Conservation (phyloP, 768 basidiomycete genomes). For the Boletus rufocinnamomeus region DNA sequence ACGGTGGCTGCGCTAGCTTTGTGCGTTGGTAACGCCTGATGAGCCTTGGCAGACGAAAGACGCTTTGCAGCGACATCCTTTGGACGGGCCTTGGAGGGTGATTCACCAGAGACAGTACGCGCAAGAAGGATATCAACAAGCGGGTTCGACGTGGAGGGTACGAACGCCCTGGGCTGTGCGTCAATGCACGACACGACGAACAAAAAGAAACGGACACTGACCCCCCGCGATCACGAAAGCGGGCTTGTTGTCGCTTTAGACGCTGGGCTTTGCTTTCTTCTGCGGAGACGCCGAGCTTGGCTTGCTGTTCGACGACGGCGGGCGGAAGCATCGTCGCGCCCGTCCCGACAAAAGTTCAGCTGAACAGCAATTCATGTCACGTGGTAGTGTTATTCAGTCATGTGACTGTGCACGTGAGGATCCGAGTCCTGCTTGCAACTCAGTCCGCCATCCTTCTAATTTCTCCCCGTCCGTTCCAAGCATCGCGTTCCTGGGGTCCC, state of each 20-base stretch:
- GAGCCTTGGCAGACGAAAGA: neutral
- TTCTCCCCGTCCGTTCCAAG: too few relatives aligned
- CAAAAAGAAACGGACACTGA: conserved; percentile 31
- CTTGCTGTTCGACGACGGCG: conserved; percentile 20
- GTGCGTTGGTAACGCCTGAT: conserved; percentile 1
- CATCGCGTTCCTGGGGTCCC: too few relatives aligned
- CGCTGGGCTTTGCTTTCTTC: conserved; percentile 65
- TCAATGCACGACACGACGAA: neutral
- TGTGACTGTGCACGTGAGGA: neutral
- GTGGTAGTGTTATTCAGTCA: neutral
- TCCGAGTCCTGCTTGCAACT: too few relatives aligned
- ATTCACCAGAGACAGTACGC: conserved; percentile 48
- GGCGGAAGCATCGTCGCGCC: conserved; percentile 15
- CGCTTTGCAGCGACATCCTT: conserved; percentile 8
- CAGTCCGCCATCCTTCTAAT: too few relatives aligned
- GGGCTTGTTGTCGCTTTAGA: conserved; percentile 60
- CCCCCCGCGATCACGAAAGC: conserved; percentile 72
- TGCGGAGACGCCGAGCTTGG: conserved; percentile 38
- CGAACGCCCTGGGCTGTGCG: conserved; percentile 45
- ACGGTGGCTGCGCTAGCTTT: neutral
- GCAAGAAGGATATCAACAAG: conserved; percentile 56
- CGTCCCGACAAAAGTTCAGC: neutral
- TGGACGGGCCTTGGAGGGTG: conserved; percentile 39
- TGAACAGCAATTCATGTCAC: neutral
- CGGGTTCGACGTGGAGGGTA: conserved; percentile 50